phyloP scores from a whole-genome alignment of 1,284 basidiomycete genomes.

The Sutorius eximius region DNA sequence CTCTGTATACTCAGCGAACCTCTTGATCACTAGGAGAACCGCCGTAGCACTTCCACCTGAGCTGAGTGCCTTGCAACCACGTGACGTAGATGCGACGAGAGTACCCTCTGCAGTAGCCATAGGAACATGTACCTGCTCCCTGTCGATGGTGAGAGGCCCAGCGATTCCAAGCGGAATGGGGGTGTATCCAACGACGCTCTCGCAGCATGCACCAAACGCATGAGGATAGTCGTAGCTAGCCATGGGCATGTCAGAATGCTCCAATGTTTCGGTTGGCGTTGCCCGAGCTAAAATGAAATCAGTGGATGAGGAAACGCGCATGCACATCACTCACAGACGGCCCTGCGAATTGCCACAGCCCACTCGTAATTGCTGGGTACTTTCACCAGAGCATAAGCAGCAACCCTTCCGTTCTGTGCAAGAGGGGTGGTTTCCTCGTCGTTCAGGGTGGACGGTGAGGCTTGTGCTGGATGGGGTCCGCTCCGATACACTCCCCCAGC shows the following conservation, averaged over 20 bases:
- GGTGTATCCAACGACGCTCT: slow-evolving; percentile 98
- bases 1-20: background rate
- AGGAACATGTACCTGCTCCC: slow-evolving; percentile 84
- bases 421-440: slow-evolving; percentile 94
- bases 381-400: slow-evolving; percentile 94
- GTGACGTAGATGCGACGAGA: slow-evolving; percentile 94
- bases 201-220: slow-evolving; percentile 97
- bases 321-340: slow-evolving; percentile 70
- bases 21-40: slow-evolving; percentile 52
- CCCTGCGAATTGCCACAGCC: slow-evolving; percentile 86
- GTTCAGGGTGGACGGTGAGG: slow-evolving; percentile 62
- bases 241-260: slow-evolving; percentile 83
- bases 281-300: slow-evolving; percentile 66
- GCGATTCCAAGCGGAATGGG: slow-evolving; percentile 96
- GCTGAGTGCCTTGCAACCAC: slow-evolving; percentile 98
- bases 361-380: slow-evolving; percentile 83
- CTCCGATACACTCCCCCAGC: slow-evolving; percentile 80
- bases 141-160: slow-evolving; percentile 93
- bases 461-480: slow-evolving; percentile 67
- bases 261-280: slow-evolving; percentile 83
- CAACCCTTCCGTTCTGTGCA: slow-evolving; percentile 90
- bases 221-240: slow-evolving; percentile 90
- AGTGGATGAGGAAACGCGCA: background rate
- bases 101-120: slow-evolving; percentile 99
- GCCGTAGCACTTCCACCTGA: slow-evolving; percentile 94